Base-by-base conservation (phyloP, 164 flowering plant species). In the Litsea cubeba region DNA sequence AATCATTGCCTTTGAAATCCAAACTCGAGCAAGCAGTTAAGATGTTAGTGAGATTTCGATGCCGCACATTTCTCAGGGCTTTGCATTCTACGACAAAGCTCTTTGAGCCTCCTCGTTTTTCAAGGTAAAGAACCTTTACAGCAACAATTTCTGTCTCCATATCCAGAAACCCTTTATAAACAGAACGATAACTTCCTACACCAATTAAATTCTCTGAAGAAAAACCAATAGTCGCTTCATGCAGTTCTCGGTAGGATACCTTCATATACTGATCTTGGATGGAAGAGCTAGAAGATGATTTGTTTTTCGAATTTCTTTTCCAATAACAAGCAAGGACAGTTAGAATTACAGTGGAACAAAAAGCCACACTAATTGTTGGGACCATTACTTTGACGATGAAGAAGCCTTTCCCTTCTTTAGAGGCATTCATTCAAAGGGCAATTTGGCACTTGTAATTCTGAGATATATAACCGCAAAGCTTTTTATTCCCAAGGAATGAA, bases 1-100 rank as follows among this genome's bases (percentile, higher is more conserved):
- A 81, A 10, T 81, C 84, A 69, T 72, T 78, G 1, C 85, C 83
- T 54, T 68, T 25, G 20, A 24, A 68, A 64, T 82, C 87, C 32
- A 78, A 5, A 40, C 78, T 78, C 0, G 82, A 80, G 68, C 86
- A 81, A 2, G 70, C 32, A 11, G 74, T 80, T 12, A 81, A 12
- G 49, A 82, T 50, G 78, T 74, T 83, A 28, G 83, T 28, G 12
- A 85, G 83, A 50, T 83, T 85, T 4, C 84, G 76, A 66, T 85
- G 86, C 22, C 84, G 17, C 0, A 77, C 72, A 12, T 22, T 75
- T 72, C 79, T 71, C 72, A 81, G 22, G n/a, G 78, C 82, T 35
- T 76, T 40, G 58, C 87, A 85, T 68, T 85, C 83, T 0, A 60
- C 71, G 1, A 23, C 24, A 66, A 84, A 81, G 50, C 79, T 77